Base-by-base conservation (phyloP, 1,284 basidiomycete genomes). In the Ceratobasidium sp. region DNA sequence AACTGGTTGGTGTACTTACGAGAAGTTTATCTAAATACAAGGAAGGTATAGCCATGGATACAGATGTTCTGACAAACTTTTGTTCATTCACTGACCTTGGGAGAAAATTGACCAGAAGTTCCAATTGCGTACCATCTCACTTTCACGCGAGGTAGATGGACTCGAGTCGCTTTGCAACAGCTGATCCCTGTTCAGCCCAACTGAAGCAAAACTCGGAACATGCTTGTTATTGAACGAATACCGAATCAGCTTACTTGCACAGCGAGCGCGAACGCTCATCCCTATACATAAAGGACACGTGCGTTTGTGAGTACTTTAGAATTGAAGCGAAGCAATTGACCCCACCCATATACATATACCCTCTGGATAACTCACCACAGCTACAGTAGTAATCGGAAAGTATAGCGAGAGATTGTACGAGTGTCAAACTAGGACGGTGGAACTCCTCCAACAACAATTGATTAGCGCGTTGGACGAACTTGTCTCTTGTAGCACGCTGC, bases 371-470 rank as follows among this genome's bases (percentile, higher is more conserved):
- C 7, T 49, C 57, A 3, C 42, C 57, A 1, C 45, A 17, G 15
- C 57, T 43, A 34, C 57, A 49, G 20, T 60, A 43, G 31, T 60
- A 60, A 25, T 60, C 57, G 20, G 57, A 45, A 32, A 60, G 57
- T 8, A 60, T 7, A 2, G 32, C 43, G 7, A 60, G 43, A 6
- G 57, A 15, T 17, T 47, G 57, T 15, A 47, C 43, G 20, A 60
- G 43, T n/a, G 29, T 32, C 20, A 60, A 12, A 13, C 12, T 34
- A 7, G 42, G 57, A 1, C 31, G 31, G n/a, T 20, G 2, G 29
- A 60, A 10, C 13, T 49, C 43, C 7, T 47, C 42, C 8, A 45
- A 10, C 8, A 60, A 42, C 8, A 45, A 20, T 20, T 60, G 42
- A 17, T 60, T 60, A 4, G 57, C 57, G 13, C 12, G 25, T 15